phyloP scores from a whole-genome alignment of 2,329 filamentous ascomycete species.

The Thelonectria olida region DNA sequence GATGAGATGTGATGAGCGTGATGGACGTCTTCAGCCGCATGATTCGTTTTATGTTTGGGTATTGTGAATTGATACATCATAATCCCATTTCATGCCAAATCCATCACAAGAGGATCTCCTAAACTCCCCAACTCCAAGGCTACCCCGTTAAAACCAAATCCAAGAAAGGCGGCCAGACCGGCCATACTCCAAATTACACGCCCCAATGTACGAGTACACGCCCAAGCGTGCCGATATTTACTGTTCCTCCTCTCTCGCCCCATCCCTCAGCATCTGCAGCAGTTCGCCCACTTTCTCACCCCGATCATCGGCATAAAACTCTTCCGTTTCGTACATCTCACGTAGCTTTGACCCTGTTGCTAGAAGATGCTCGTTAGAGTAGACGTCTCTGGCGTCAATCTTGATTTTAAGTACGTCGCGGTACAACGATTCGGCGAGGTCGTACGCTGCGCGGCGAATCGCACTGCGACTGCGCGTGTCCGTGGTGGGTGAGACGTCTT shows the following conservation, averaged over 20 bases:
- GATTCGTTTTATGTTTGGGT: not conserved
- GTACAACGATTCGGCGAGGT: constrained; percentile 37
- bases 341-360: constrained; percentile 36
- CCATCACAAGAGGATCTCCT: too few relatives aligned
- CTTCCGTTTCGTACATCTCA: constrained; percentile 42
- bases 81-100: too few relatives aligned
- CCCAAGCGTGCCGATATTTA: too few relatives aligned
- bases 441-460: not conserved
- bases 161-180: too few relatives aligned
- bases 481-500: not conserved
- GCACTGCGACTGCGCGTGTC: not conserved
- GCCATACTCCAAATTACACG: too few relatives aligned
- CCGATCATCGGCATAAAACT: constrained; percentile 33
- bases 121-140: too few relatives aligned
- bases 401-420: constrained; percentile 37
- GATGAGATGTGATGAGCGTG: constrained; percentile 3
- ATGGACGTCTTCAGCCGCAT: not conserved
- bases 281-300: constrained; percentile 28
- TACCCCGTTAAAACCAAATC: too few relatives aligned
- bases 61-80: too few relatives aligned
- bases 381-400: constrained; percentile 33
- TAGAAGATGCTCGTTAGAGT: constrained; percentile 33
- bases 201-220: too few relatives aligned
- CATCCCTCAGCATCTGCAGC: constrained; percentile 7
- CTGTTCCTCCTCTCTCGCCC: not conserved